These are phyloP conservation scores for Fusarium sp. DNA, from an alignment of 2,329 filamentous ascomycete species.

Conservation along the genomic window DNA sequence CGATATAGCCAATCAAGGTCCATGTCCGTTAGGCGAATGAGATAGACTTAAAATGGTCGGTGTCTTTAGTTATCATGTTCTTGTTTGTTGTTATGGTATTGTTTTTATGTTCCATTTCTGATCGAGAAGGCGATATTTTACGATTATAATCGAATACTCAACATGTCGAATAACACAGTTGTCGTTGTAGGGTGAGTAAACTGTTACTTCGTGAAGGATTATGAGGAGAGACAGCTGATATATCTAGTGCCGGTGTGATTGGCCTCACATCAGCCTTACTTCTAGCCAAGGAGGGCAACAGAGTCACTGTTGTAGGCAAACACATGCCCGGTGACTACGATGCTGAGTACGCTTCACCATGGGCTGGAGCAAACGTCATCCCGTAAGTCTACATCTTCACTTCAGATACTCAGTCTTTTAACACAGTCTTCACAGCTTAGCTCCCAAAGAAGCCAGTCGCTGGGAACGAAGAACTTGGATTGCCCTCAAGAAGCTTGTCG, in stretches of 20 bases:
- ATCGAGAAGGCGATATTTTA: neutral
- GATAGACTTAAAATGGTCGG: neutral
- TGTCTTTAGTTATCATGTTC: neutral
- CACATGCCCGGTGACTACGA: slow-evolving; percentile 96
- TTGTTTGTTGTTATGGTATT: neutral
- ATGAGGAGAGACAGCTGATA: neutral
- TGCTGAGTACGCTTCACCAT: slow-evolving; percentile 89
- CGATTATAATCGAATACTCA: neutral
- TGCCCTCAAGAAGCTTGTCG: slow-evolving; percentile 67
- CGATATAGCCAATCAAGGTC: slow-evolving; percentile 1
- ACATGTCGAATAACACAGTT: slow-evolving; percentile 8
- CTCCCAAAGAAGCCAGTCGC: slow-evolving; percentile 52
- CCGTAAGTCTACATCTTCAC: slow-evolving; percentile 62
- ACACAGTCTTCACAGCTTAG: slow-evolving; percentile 53
- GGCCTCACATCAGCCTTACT: slow-evolving; percentile 63
- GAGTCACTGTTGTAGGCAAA: slow-evolving; percentile 80
- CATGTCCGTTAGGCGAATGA: neutral
- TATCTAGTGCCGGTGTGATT: slow-evolving; percentile 60
- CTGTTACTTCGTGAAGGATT: rapidly evolving
- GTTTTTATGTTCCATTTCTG: neutral
- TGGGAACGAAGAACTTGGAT: slow-evolving; percentile 75
- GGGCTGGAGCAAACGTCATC: slow-evolving; percentile 84
- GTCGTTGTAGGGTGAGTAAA: slow-evolving; percentile 9
- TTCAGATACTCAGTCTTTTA: rapidly evolving
- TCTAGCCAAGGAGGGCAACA: slow-evolving; percentile 57